Evolutionary conservation across 2,329 filamentous ascomycete species (phyloP), one percentile per base, ranked within the genome.

Genomic region (Boeremia lycopersici): DNA sequence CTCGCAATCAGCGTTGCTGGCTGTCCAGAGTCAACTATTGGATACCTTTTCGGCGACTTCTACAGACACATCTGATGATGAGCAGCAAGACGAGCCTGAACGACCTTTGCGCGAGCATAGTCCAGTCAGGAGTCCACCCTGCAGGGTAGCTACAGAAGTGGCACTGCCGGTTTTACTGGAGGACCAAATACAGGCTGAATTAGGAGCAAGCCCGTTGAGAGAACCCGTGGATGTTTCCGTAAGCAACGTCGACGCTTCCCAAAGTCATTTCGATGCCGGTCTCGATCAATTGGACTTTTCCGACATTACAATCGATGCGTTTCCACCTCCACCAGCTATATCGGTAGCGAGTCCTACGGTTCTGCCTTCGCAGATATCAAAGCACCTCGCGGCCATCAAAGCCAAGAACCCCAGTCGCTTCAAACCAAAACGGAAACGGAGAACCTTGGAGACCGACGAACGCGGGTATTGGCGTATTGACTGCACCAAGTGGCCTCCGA

Each of bases 381-480:
- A 43, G 23, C 50, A 63, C 23, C 62, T 74, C 2, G 54, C 57
- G 25, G 42, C 50, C 3, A 59, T 70, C 11, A 73, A 77, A 13
- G 48, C 54, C 9, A 65, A 72, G 10, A 65, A 74, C 17, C 51
- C 63, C 17, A 56, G 45, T 6, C 62, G 65, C 8, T 80, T 75
- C 59, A 67, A 66, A 19, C 76, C 76, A 13, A 38, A 61, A 3
- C 58, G 42, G 6, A 57, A 83, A 46, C 74, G 75, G 1, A 79
- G 87, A 4, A 68, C 73, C 0, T 74, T 89, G 1, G 74, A 80
- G 2, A 74, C 76, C 0, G 82, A 88, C 33, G 91, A 96, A 71
- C 82, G 93, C 13, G 93, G 92, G 0, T 86, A 89, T 73, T 97
- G 93, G 93, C 72, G 79, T 2, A 65, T 96, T 4, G 78, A 86